Percentiles rank a stretch among this genome's conserved stretches.
Evolutionary conservation across 495 filamentous ascomycete genomes (phyloP).

Genomic region (Neurospora hispaniola): DNA sequence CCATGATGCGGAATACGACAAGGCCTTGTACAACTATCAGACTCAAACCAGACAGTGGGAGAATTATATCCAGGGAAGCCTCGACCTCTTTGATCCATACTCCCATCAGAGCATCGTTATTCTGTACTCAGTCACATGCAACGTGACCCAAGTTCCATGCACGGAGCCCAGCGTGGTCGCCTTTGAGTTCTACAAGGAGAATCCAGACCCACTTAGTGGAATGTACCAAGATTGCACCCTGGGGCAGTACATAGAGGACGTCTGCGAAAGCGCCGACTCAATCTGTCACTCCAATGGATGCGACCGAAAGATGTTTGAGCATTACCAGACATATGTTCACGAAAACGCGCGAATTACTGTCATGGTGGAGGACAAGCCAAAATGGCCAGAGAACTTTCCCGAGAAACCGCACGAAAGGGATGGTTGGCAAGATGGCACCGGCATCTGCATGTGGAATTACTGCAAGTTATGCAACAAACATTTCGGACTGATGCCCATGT

Average conservation of each 20-base stretch:
- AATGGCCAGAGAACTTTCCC: slow-evolving; percentile 34
- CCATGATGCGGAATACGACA: slow-evolving; percentile 92
- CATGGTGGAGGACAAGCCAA: slow-evolving; percentile 60
- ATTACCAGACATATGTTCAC: slow-evolving; percentile 95
- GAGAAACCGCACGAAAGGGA: slow-evolving; percentile 29
- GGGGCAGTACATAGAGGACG: slow-evolving; percentile 89
- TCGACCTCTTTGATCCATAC: slow-evolving; percentile 84
- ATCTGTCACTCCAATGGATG: slow-evolving; percentile 77
- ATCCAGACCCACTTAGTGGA: slow-evolving; percentile 45
- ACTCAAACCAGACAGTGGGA: slow-evolving; percentile 96
- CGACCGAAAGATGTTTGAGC: slow-evolving; percentile 79
- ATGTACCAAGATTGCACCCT: slow-evolving; percentile 85
- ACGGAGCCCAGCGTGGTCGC: slow-evolving; percentile 78
- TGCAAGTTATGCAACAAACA: slow-evolving; percentile 87
- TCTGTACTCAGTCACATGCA: slow-evolving; percentile 89
- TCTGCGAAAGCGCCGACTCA: slow-evolving; percentile 64
- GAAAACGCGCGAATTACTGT: slow-evolving; percentile 89
- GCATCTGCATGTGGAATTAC: slow-evolving; percentile 94
- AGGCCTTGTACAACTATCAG: slow-evolving; percentile 84
- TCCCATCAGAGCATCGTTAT: slow-evolving; percentile 92
- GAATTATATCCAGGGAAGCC: slow-evolving; percentile 70
- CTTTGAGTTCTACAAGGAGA: slow-evolving; percentile 86
- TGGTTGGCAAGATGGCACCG: slow-evolving; percentile 29
- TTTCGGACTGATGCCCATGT: slow-evolving; percentile 87
- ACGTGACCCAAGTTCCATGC: slow-evolving; percentile 82